Percentiles rank a stretch among this genome's conserved stretches.
Evolutionary conservation across 345 rosid species (phyloP).

Genomic region (Cardamine resedifolia): DNA sequence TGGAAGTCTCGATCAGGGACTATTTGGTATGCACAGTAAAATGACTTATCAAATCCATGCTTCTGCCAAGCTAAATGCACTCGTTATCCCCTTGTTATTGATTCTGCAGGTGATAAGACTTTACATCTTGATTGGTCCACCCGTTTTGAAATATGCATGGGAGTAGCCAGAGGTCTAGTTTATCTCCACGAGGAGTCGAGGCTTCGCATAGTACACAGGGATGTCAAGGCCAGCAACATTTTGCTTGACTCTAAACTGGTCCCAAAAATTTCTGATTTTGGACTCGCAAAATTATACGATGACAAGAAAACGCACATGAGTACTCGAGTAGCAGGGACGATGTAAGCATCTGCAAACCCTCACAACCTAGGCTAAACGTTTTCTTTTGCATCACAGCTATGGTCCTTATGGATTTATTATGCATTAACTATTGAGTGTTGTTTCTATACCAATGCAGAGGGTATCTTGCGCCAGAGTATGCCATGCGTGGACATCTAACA

Average conservation of each 20-base stretch:
- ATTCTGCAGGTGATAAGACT: background rate
- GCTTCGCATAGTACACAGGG: background rate
- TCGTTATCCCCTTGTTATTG: background rate
- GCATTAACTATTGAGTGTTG: background rate
- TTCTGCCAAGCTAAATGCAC: background rate
- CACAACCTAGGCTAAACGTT: background rate
- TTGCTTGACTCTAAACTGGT: background rate
- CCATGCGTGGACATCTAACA: constrained; percentile 57
- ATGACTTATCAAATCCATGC: background rate
- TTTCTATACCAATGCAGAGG: constrained; percentile 18
- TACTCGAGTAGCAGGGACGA: background rate
- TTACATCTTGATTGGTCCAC: background rate
- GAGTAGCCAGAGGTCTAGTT: background rate
- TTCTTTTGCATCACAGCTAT: no score
- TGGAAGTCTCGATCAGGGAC: background rate
- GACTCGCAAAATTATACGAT: background rate
- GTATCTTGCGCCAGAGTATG: constrained; percentile 62
- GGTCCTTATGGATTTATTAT: no score
- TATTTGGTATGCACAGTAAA: background rate
- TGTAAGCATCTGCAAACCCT: background rate
- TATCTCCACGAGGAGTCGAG: background rate
- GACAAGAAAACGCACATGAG: background rate
- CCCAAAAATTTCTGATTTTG: background rate
- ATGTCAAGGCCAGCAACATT: background rate
- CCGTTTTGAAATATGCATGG: background rate